A percentile compares a stretch with the other conserved stretches of the same genome.
Evolutionary conservation across 257 asterid species (phyloP).

Genomic region (Nicotiana knightiana): DNA sequence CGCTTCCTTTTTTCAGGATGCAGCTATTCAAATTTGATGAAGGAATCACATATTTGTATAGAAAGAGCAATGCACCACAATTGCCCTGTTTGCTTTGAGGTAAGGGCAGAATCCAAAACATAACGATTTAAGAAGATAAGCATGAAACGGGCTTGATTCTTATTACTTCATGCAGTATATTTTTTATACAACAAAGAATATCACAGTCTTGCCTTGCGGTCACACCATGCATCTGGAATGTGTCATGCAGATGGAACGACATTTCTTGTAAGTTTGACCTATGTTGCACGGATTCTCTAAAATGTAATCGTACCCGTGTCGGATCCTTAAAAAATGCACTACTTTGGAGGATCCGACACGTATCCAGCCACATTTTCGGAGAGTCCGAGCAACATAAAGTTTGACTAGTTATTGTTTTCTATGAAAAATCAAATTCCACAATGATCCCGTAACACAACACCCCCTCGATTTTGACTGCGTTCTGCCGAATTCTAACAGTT

Average conservation of each 20-base stretch:
- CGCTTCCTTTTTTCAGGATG: conserved; percentile 36
- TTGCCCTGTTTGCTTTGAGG: conserved; percentile 78
- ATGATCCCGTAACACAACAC: background rate
- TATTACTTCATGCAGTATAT: conserved; percentile 35
- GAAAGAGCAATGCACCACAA: conserved; percentile 81
- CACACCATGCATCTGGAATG: conserved; percentile 66
- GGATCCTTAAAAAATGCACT: no score
- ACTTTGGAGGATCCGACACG: no score
- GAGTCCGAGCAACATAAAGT: background rate
- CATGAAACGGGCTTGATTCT: background rate
- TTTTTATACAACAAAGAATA: conserved; percentile 50
- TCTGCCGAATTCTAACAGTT: background rate
- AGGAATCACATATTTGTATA: conserved; percentile 57
- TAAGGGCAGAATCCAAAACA: conserved; percentile 1
- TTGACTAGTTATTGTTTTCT: background rate
- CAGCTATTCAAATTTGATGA: conserved; percentile 50
- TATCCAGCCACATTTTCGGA: no score
- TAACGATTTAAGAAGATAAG: background rate
- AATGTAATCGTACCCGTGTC: no score
- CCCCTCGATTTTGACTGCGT: background rate
- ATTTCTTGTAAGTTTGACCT: conserved; percentile 31
- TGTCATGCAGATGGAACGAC: conserved; percentile 53
- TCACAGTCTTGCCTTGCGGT: conserved; percentile 50
- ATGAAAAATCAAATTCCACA: background rate
- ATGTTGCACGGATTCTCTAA: no score